These are phyloP conservation scores for Berberis vulgaris DNA, from an alignment of 164 flowering plant genomes.

Conservation along the genomic window DNA sequence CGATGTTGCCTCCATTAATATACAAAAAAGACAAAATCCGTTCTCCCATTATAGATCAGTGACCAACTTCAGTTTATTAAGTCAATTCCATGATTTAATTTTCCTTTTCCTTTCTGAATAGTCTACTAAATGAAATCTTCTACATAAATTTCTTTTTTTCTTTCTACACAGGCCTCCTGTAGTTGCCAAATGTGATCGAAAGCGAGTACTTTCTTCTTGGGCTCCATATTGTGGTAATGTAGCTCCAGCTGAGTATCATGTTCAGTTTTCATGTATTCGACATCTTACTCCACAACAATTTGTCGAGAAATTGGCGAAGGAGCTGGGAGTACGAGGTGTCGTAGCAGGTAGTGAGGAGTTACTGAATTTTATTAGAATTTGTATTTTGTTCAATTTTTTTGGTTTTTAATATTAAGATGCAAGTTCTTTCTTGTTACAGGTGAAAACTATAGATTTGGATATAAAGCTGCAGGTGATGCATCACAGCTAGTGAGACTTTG, in stretches of 20 bases:
- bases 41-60: too few species aligned
- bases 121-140: neutral
- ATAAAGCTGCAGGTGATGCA: conserved; percentile 88
- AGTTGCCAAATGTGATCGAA: conserved; percentile 85
- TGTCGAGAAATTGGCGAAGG: conserved; percentile 73
- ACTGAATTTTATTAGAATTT: too few species aligned
- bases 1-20: too few species aligned
- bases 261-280: conserved; percentile 78
- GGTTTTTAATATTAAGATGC: neutral
- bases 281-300: conserved; percentile 76
- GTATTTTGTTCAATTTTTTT: too few species aligned
- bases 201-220: conserved; percentile 80
- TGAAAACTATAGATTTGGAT: conserved; percentile 91
- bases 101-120: too few species aligned
- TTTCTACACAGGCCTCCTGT: conserved; percentile 58
- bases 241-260: conserved; percentile 50
- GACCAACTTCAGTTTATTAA: too few species aligned
- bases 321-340: conserved; percentile 79
- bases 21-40: too few species aligned
- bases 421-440: conserved; percentile 34
- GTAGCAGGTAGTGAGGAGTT: conserved; percentile 58
- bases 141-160: neutral
- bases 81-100: too few species aligned
- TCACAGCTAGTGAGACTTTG: conserved; percentile 63
- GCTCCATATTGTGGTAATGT: conserved; percentile 58